Conservation (phyloP, 805 yeast genomes). For the Candida coquimbonensis region DNA sequence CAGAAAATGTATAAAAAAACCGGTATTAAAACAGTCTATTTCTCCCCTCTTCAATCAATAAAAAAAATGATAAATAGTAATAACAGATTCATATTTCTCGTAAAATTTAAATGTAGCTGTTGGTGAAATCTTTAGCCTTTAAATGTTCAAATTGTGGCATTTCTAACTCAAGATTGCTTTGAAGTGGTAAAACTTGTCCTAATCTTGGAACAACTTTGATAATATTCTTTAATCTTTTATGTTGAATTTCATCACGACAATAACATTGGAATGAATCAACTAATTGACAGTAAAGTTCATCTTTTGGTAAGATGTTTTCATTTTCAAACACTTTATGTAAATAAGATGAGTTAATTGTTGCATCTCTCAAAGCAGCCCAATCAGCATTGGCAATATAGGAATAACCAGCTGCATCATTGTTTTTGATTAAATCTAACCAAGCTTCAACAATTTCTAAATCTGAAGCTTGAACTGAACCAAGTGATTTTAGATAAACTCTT, state of each 20-base stretch:
- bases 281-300: constrained; percentile 17
- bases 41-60: no score
- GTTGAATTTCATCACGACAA: constrained; percentile 21
- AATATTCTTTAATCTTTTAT: constrained; percentile 4
- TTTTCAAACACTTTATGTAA: constrained; percentile 3
- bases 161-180: neutral
- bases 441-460: constrained; percentile 45
- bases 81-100: no score
- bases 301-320: constrained; percentile 4
- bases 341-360: constrained; percentile 35
- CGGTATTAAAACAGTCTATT: no score
- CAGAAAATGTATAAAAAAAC: no score
- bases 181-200: constrained; percentile 2
- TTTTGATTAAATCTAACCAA: constrained; percentile 47
- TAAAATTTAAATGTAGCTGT: no score
- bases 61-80: no score
- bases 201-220: constrained; percentile 5
- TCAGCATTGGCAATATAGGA: constrained; percentile 72
- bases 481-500: constrained; percentile 65
- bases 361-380: constrained; percentile 79
- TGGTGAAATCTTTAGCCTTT: neutral
- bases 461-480: constrained; percentile 50
- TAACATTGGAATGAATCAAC: constrained; percentile 16
- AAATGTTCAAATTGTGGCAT: constrained; percentile 3
- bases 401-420: constrained; percentile 47